A percentile compares a stretch with the other conserved stretches of the same genome.
These are phyloP conservation scores for Stephanodiscus triporus DNA, from an alignment of 108 stramenopile genomes.

Conservation along the genomic window DNA sequence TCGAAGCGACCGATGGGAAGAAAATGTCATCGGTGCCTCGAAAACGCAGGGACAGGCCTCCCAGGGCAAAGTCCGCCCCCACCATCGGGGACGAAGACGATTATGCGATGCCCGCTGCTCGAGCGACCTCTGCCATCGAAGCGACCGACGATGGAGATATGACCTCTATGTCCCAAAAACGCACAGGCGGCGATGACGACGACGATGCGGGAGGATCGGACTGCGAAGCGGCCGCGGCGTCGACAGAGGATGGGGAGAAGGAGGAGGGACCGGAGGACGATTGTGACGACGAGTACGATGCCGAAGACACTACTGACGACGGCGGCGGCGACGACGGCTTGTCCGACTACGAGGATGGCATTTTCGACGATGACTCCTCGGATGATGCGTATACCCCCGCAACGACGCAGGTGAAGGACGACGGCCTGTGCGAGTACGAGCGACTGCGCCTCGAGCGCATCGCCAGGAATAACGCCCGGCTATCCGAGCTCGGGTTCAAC, in stretches of 20 bases:
- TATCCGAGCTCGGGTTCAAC: conserved; percentile 29
- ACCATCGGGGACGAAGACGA: too few species aligned
- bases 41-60: not conserved
- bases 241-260: too few species aligned
- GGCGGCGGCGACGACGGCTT: not conserved
- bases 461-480: conserved; percentile 41
- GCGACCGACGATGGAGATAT: too few species aligned
- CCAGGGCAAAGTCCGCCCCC: not conserved
- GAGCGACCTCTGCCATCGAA: too few species aligned
- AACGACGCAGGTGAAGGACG: not conserved
- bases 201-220: conserved; percentile 11
- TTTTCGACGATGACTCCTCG: not conserved
- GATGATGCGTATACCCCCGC: not conserved
- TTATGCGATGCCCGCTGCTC: too few species aligned
- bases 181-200: conserved; percentile 1
- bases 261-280: conserved; percentile 24
- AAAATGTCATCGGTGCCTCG: not conserved
- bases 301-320: too few species aligned
- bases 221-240: not conserved
- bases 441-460: conserved; percentile 42
- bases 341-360: conserved; percentile 11
- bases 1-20: too few species aligned
- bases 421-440: conserved; percentile 41
- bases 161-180: too few species aligned
- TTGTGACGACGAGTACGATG: not conserved